These are phyloP conservation scores for Exophiala aquamarina DNA, from an alignment of 2,329 filamentous ascomycete species.

Conservation along the genomic window DNA sequence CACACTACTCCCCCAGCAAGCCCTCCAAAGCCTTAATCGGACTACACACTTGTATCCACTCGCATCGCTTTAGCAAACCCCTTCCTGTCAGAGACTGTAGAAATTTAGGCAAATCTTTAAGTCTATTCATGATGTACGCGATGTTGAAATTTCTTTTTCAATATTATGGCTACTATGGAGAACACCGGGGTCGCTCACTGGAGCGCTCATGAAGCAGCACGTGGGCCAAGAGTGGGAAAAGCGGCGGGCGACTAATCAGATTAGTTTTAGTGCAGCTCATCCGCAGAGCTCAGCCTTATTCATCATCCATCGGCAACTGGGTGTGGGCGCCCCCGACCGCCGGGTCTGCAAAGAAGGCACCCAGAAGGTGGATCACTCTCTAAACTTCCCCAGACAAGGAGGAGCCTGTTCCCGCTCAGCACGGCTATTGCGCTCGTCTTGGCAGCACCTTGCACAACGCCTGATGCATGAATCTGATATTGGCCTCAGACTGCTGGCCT, in stretches of 20 bases:
- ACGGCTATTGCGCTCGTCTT: too few species aligned
- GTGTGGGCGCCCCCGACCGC: too few species aligned
- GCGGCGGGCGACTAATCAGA: background rate
- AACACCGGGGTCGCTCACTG: background rate
- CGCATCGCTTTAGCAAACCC: conserved; percentile 8
- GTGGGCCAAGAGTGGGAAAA: background rate
- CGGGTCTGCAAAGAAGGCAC: too few species aligned
- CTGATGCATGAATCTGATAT: too few species aligned
- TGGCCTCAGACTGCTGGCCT: too few species aligned
- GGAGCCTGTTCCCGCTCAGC: too few species aligned
- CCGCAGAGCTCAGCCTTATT: too few species aligned
- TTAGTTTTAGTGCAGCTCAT: too few species aligned
- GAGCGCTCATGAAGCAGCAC: background rate
- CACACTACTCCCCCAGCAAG: conserved; percentile 2
- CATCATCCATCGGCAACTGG: too few species aligned
- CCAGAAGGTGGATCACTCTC: too few species aligned
- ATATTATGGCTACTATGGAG: background rate
- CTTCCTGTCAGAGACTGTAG: conserved; percentile 4
- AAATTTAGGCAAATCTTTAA: background rate
- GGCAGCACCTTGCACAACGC: too few species aligned
- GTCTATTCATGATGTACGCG: background rate
- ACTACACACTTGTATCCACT: conserved; percentile 6
- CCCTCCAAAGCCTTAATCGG: conserved; percentile 6
- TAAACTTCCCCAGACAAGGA: too few species aligned
- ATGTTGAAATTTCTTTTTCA: background rate